Evolutionary conservation across 2,329 filamentous ascomycete genomes (phyloP), one percentile per base, ranked within the genome.

Genomic region (Botrytis elliptica): DNA sequence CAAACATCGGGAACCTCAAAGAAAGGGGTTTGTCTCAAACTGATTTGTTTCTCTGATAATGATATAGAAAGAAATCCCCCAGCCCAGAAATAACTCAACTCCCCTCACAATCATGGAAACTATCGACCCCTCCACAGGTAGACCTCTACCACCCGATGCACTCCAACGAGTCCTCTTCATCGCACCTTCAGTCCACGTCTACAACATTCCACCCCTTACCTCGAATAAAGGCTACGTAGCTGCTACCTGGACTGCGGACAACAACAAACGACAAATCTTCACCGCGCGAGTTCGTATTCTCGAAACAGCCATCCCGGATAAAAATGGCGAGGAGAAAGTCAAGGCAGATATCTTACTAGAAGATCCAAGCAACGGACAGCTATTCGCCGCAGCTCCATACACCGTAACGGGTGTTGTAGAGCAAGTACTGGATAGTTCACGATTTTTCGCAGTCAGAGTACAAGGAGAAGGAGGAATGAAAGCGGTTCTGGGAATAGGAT

Each of bases 341-440:
- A 92, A 90, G 80, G 89, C 91, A 46, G 93, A 94, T 80, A 87
- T 96, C 76, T 85, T 96, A 42, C 89, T 97, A 65, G 93, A 97
- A 81, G 93, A 97, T 81, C 84, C 90, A 6, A 85, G 86, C 38
- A 90, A 85, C 0, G 93, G 92, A 42, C 88, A 93, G 79, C 86
- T 97, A 36, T 97, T 97, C 82, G 94, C 94, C 64, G 94, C 93
- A 1, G 92, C 92, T 1, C 94, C 94, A 0, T 97, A 97, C 83
- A 90, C 89, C 0, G 84, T 86, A 38, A 81, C 86, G 3, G 85
- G 85, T 29, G 88, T 88, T 10, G 92, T 97, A 65, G 93, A 96
- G 83, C 88, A 93, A 77, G 92, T 93, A 33, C 85, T 92, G 36
- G 94, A 97, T 81, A 93, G 90, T 80, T 91, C 89, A 75, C 89